Evolutionary conservation across 2,329 filamentous ascomycete species (phyloP).

Genomic region (Talaromyces sp.): DNA sequence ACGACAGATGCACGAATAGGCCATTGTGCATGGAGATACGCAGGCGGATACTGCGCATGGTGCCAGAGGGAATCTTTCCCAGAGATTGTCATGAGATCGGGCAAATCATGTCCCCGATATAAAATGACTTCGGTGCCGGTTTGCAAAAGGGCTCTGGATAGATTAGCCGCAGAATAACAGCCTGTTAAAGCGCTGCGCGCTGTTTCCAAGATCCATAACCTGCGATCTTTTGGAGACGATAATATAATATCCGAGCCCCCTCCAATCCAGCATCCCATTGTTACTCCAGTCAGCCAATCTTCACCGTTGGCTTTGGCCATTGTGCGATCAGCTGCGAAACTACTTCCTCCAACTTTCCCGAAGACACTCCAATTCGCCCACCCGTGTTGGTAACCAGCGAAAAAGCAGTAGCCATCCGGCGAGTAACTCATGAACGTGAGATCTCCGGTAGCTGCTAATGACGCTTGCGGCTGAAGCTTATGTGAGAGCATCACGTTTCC

Average conservation of each 20-base stretch:
- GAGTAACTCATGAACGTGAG: constrained; percentile 79
- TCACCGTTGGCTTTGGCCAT: constrained; percentile 67
- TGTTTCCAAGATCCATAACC: constrained; percentile 84
- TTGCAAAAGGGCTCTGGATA: constrained; percentile 82
- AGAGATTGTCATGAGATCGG: constrained; percentile 85
- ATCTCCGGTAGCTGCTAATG: constrained; percentile 60
- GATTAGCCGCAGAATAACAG: constrained; percentile 85
- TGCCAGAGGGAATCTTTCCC: constrained; percentile 95
- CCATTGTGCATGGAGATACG: constrained; percentile 88
- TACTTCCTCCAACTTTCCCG: constrained; percentile 80
- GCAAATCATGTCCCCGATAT: constrained; percentile 87
- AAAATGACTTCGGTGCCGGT: constrained; percentile 85
- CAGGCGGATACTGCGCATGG: constrained; percentile 75
- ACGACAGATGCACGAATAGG: constrained; percentile 82
- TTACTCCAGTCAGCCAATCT: constrained; percentile 75
- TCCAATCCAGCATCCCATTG: constrained; percentile 77
- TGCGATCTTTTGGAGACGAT: constrained; percentile 63
- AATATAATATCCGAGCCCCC: constrained; percentile 82
- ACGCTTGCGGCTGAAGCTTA: constrained; percentile 64
- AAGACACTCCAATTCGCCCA: constrained; percentile 99
- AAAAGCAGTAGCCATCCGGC: constrained; percentile 92
- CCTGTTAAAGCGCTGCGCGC: constrained; percentile 88
- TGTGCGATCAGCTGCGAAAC: constrained; percentile 65
- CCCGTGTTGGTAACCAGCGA: constrained; percentile 84
- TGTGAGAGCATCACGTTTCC: constrained; percentile 90